A percentile compares a stretch with the other conserved stretches of the same genome.
phyloP scores from a whole-genome alignment of 208 protist genomes.

The Leptomonas seymouri region DNA sequence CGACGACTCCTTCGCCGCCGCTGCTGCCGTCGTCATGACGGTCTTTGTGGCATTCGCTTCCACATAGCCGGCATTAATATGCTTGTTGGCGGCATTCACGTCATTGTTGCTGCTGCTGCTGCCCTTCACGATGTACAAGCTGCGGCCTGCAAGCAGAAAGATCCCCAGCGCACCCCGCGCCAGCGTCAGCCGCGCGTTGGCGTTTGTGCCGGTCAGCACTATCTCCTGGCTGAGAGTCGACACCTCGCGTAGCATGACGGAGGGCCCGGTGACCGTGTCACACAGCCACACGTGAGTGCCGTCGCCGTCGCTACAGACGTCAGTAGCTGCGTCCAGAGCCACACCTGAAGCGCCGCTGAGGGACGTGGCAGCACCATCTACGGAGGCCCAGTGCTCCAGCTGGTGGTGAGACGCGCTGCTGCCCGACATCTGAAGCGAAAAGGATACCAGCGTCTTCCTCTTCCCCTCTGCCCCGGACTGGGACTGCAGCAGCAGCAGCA shows the following conservation, averaged over 20 bases:
- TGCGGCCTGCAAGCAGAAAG: constrained; percentile 41
- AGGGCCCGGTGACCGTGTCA: constrained; percentile 32
- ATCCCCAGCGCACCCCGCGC: constrained; percentile 15
- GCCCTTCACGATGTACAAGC: constrained; percentile 28
- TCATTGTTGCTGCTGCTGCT: neutral
- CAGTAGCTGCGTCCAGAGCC: constrained; percentile 10
- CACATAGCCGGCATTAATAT: neutral
- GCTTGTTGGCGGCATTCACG: neutral
- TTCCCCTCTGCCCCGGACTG: neutral
- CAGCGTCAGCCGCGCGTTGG: constrained; percentile 29
- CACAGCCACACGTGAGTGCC: constrained; percentile 41
- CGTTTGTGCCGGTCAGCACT: constrained; percentile 29
- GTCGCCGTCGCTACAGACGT: constrained; percentile 35
- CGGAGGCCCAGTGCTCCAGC: constrained; percentile 12
- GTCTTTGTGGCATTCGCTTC: no score
- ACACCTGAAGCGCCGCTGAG: constrained; percentile 24
- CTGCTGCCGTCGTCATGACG: neutral
- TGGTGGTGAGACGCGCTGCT: neutral
- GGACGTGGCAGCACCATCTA: constrained; percentile 2
- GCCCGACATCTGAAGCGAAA: constrained; percentile 25
- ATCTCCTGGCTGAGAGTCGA: constrained; percentile 13
- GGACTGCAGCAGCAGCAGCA: constrained; percentile 27
- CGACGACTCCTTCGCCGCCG: neutral
- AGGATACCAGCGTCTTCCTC: constrained; percentile 7
- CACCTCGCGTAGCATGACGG: constrained; percentile 37